These are phyloP conservation scores for Stentor roeselii DNA, from an alignment of 73 alveolate species.

Conservation along the genomic window DNA sequence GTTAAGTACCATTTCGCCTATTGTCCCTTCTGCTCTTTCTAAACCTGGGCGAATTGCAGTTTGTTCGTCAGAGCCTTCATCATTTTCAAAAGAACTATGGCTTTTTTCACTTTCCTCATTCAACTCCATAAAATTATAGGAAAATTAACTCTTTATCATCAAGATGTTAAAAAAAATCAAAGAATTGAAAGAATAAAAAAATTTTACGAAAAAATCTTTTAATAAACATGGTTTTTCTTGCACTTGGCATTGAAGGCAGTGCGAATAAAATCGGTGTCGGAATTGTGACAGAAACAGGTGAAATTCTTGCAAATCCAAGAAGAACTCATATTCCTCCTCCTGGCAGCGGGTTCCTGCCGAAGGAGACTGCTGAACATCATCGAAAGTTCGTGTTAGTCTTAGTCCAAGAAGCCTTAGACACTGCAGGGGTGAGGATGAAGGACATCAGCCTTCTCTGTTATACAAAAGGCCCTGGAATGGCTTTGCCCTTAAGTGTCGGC, in stretches of 20 bases:
- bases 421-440: constrained; percentile 77
- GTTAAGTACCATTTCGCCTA: no score
- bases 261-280: constrained; percentile 87
- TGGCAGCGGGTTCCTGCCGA: constrained; percentile 98
- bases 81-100: no score
- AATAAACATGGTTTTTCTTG: constrained; percentile 30
- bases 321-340: constrained; percentile 96
- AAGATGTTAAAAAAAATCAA: no score
- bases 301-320: constrained; percentile 93
- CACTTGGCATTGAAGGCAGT: constrained; percentile 92
- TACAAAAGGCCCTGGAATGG: constrained; percentile 99
- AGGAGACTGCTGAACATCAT: constrained; percentile 97
- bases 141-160: no score
- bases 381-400: constrained; percentile 77
- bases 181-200: no score
- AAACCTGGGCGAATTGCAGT: no score
- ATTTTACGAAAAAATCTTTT: no score
- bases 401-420: constrained; percentile 79
- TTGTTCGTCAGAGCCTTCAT: no score
- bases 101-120: no score
- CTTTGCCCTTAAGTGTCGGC: constrained; percentile 95
- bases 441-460: constrained; percentile 88
- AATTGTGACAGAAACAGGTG: constrained; percentile 86
- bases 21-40: no score
- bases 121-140: no score